Conservation (phyloP, 1,284 basidiomycete genomes). For the Xerocomus amazonicus region DNA sequence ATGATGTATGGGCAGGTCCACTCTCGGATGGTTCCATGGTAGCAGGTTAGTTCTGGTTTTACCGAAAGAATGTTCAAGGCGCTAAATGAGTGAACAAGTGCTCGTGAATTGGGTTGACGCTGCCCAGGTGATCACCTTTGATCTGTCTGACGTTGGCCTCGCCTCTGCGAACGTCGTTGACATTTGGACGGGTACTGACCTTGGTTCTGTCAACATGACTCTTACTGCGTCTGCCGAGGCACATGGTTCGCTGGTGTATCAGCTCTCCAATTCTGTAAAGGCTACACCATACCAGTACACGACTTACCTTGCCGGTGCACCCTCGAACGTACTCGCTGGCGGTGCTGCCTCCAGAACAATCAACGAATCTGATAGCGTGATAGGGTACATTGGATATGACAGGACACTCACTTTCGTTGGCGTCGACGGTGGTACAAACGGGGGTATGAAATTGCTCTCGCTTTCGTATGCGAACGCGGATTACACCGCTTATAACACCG, state of each 20-base stretch:
- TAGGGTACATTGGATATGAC: conserved; percentile 1
- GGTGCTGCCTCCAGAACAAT: conserved; percentile 1
- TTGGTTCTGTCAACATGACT: background rate
- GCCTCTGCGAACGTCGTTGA: conserved; percentile 6
- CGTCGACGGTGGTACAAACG: conserved; percentile 9
- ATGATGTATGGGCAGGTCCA: conserved; percentile 50
- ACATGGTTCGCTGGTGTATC: conserved; percentile 9
- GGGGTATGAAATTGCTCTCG: conserved; percentile 7
- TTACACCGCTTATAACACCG: conserved; percentile 5
- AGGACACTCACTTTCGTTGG: conserved; percentile 8
- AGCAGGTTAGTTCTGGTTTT: conserved; percentile 31
- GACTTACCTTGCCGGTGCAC: conserved; percentile 5
- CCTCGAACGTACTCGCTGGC: conserved; percentile 5
- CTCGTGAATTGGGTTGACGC: conserved; percentile 8
- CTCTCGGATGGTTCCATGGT: conserved; percentile 48
- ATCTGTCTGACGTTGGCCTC: conserved; percentile 9
- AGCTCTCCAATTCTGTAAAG: background rate
- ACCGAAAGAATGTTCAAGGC: background rate
- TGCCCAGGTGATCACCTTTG: conserved; percentile 2
- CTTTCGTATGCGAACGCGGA: conserved; percentile 15
- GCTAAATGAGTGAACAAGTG: conserved; percentile 1
- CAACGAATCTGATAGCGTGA: background rate
- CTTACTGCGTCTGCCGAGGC: background rate
- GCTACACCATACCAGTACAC: background rate
- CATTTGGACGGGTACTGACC: conserved; percentile 3